Base-by-base conservation (phyloP, 805 yeast species). In the Pichia nanzhaoensis region DNA sequence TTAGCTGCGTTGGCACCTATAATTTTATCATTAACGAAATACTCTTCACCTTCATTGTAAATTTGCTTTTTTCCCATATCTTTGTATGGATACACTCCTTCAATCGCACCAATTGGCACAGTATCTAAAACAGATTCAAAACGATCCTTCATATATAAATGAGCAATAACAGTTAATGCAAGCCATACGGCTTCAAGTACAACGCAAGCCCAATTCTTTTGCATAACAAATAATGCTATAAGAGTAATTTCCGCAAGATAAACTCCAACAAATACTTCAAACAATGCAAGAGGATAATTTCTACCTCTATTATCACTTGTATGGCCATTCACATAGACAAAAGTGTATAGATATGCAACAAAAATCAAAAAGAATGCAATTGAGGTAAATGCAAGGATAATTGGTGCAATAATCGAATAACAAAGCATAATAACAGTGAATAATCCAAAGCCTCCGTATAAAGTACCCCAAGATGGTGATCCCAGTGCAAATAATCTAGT, bases 361-460 rank as follows among this genome's bases (percentile, higher is more conserved):
- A 79, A 82, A 43, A 80, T 64, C 57, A 82, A 65, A 38, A 69
- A 56, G 50, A 80, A 69, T 0, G 85, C 77, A 55, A 81, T 57
- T 2, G 77, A 67, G n/a, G 84, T 71, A 58, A 85, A 85, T 4
- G 80, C 78, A 56, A 84, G 64, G 38, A 85, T 70, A 46, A 84
- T 69, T 46, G 95, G 93, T 5, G 90, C 70, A 58, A 91, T 86
- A 39, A 89, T 75, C 1, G 96, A 70, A 65, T 91, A 91, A 47
- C 80, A 74, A 43, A 90, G 59, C 55, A 78, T 73, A 55, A 93
- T 82, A 31, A 85, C 81, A 9, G 81, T 77, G 67, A 89, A 69
- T 50, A 88, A 71, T 53, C 89, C 84, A 62, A 81, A 82, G 10
- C 74, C 69, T 7, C 97, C 96, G 65, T 84, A 91, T 13, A 78